Percentiles rank a stretch among this genome's conserved stretches.
These are phyloP conservation scores for Aurinia saxatilis DNA, from an alignment of 345 rosid species.

Conservation along the genomic window DNA sequence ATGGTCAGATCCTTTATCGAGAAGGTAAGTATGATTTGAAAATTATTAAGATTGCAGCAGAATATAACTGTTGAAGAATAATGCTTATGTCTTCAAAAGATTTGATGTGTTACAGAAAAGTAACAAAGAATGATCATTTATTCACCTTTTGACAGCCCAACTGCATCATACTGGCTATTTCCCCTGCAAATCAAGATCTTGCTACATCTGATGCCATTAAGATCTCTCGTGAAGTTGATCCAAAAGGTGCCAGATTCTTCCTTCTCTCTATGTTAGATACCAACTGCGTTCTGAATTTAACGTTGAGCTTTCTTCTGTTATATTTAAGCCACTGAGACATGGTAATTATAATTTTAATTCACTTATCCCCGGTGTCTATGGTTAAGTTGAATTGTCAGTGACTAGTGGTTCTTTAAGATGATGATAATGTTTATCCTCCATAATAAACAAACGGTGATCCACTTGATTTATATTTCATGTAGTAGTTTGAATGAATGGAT, in stretches of 20 bases:
- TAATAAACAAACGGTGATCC: neutral
- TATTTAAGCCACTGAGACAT: neutral
- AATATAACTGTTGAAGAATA: neutral
- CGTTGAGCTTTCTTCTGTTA: neutral
- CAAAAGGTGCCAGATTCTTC: constrained; percentile 51
- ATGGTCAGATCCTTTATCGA: constrained; percentile 87
- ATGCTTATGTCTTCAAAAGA: neutral
- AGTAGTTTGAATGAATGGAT: neutral
- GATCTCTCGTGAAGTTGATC: constrained; percentile 96
- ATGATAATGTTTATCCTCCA: neutral
- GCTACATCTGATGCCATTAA: constrained; percentile 98
- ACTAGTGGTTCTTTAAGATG: neutral
- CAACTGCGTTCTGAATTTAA: neutral
- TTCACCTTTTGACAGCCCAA: constrained; percentile 63
- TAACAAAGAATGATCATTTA: neutral
- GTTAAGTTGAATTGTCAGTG: neutral
- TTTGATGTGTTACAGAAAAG: neutral
- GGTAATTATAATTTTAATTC: neutral
- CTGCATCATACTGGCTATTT: constrained; percentile 86
- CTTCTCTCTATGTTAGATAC: neutral
- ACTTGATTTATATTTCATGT: neutral
- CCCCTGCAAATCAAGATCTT: constrained; percentile 99
- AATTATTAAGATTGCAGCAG: neutral
- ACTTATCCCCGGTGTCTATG: neutral
- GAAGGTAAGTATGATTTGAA: constrained; percentile 48